phyloP scores from a whole-genome alignment of 1,139 yeast genomes.

The Taiozyma sp. region DNA sequence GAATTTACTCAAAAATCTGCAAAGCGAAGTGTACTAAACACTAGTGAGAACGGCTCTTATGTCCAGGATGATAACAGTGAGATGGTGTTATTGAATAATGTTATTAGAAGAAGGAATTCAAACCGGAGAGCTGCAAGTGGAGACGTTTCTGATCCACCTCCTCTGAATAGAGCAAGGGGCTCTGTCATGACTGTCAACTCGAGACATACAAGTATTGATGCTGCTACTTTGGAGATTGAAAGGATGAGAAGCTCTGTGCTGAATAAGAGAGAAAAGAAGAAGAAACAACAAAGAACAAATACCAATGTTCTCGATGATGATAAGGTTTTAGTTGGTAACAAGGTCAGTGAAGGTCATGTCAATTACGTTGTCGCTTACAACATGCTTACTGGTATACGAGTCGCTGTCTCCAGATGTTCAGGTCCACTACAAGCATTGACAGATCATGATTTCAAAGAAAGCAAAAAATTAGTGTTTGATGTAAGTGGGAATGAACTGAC shows the following conservation, averaged over 20 bases:
- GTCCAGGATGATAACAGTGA: conserved; percentile 19
- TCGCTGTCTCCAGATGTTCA: conserved; percentile 88
- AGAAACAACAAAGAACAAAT: conserved; percentile 19
- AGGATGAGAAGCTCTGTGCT: conserved; percentile 39
- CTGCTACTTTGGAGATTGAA: conserved; percentile 35
- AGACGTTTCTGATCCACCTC: conserved; percentile 1
- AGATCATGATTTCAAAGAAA: conserved; percentile 62
- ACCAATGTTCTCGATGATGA: conserved; percentile 15
- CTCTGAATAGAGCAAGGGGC: conserved; percentile 5
- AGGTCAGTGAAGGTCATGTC: conserved; percentile 87
- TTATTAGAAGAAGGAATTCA: conserved; percentile 14
- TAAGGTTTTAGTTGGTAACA: conserved; percentile 64
- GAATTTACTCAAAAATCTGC: background rate
- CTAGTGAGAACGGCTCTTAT: conserved; percentile 14
- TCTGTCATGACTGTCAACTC: conserved; percentile 12
- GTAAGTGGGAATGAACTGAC: conserved; percentile 85
- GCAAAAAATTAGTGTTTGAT: conserved; percentile 80
- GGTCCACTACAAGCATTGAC: conserved; percentile 73
- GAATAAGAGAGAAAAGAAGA: conserved; percentile 26
- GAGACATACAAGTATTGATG: conserved; percentile 18
- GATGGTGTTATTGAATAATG: conserved; percentile 14
- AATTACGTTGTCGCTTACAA: conserved; percentile 93
- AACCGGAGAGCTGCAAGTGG: conserved; percentile 5
- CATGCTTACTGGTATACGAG: conserved; percentile 95
- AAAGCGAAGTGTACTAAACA: background rate